Evolutionary conservation across 1,139 yeast genomes (phyloP).

Genomic region (Ogataea hybrid): DNA sequence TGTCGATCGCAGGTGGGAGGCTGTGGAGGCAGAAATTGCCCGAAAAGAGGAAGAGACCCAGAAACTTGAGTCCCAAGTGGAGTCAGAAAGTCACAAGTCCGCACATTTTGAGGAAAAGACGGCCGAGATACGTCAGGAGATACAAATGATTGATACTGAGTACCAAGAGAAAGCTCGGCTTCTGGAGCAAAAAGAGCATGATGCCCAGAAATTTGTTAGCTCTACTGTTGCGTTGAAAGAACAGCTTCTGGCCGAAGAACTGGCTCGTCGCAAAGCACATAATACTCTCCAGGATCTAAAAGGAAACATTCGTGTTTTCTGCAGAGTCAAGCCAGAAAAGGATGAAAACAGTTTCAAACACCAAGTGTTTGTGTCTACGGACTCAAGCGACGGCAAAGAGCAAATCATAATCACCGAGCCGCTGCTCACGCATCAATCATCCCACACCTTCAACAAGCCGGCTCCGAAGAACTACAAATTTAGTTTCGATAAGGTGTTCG

Average conservation of each 20-base stretch:
- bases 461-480: slow-evolving; percentile 41
- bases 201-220: not conserved
- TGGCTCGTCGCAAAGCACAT: slow-evolving; percentile 63
- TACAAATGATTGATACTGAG: not conserved
- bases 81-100: not conserved
- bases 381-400: slow-evolving; percentile 49
- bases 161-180: not conserved
- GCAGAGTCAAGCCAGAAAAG: slow-evolving; percentile 68
- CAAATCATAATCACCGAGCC: slow-evolving; percentile 39
- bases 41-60: not conserved
- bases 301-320: slow-evolving; percentile 90
- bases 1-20: not conserved
- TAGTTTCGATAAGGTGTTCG: slow-evolving; percentile 78
- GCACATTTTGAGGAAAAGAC: slow-evolving; percentile 5
- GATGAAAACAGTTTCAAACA: slow-evolving; percentile 22
- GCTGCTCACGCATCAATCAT: slow-evolving; percentile 1
- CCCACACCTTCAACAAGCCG: slow-evolving; percentile 10
- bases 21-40: not conserved
- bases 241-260: slow-evolving; percentile 43
- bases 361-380: slow-evolving; percentile 21
- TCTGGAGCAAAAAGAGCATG: slow-evolving; percentile 17
- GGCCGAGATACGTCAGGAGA: slow-evolving; percentile 1
- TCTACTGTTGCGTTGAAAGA: slow-evolving; percentile 19
- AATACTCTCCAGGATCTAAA: slow-evolving; percentile 79
- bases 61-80: not conserved